phyloP scores from a whole-genome alignment of 2,329 filamentous ascomycete species.

The Hypoxylon sp. region DNA sequence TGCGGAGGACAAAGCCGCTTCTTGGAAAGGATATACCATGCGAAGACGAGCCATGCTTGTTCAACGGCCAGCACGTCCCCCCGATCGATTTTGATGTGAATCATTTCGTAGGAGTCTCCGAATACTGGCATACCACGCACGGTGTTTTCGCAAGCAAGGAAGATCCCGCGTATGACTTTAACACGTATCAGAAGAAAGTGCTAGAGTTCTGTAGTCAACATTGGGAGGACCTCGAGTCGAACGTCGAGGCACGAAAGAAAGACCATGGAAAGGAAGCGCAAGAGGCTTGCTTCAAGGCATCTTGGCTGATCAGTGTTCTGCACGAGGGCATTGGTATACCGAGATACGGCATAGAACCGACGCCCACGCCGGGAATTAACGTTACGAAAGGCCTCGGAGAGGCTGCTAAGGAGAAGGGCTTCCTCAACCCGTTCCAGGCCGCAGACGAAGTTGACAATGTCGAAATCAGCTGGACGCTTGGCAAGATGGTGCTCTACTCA shows the following conservation, averaged over 20 bases:
- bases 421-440: constrained; percentile 86
- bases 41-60: constrained; percentile 80
- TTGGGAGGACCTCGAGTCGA: constrained; percentile 78
- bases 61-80: constrained; percentile 91
- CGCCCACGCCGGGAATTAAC: constrained; percentile 64
- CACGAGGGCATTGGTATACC: constrained; percentile 97
- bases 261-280: constrained; percentile 80
- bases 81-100: constrained; percentile 97
- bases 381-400: constrained; percentile 74
- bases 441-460: constrained; percentile 90
- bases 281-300: constrained; percentile 96
- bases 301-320: constrained; percentile 95
- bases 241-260: constrained; percentile 72
- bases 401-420: constrained; percentile 75
- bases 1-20: constrained; percentile 82
- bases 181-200: constrained; percentile 86
- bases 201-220: constrained; percentile 83
- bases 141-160: constrained; percentile 84
- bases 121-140: constrained; percentile 99
- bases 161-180: constrained; percentile 81
- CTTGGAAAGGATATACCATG: constrained; percentile 90
- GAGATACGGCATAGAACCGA: constrained; percentile 77
- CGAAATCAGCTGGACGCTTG: constrained; percentile 96
- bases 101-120: constrained; percentile 96
- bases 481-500: constrained; percentile 95